Base-by-base conservation (phyloP, 306 rosid genomes). In the Luffa aegyptiaca region DNA sequence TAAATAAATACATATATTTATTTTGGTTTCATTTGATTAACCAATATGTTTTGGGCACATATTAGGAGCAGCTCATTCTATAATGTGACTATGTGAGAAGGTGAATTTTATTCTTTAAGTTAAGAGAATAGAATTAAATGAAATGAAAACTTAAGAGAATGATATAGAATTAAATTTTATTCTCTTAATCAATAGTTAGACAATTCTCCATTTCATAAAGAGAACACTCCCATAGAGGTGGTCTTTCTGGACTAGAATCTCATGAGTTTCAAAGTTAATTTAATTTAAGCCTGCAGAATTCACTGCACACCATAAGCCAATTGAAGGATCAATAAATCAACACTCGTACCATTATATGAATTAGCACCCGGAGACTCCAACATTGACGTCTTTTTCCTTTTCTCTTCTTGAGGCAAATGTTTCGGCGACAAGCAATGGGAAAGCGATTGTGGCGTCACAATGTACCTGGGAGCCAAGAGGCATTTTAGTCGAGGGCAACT, bases 371-470 rank as follows among this genome's bases (percentile, higher is more conserved):
- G 57, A 21, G 20, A 10, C 20, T 21, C 36, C 20, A 13, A 21
- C 41, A 45, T 5, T 45, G 39, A 5, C 39, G 2, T 10, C 31
- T 53, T 11, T 69, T 2, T 69, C 75, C 61, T 79, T 69, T 3
- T 68, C 77, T 80, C 77, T 80, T 42, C 77, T 69, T 42, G 66
- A 51, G 53, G 82, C 82, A 80, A 80, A 80, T 66, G 82, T 80
- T 80, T 80, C 82, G 18, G 82, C 82, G 1, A 80, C 82, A 8
- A 80, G 82, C n/a, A 80, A 72, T 1, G 82, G 82, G 77, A 80
- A 80, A 13, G 82, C 82, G 1, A 80, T 80, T 4, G 82, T 80
- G 17, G 82, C 82, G 3, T 80, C 82, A 55, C 82, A 80, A n/a
- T 80, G 82, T 16, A 80, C 82, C 82, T 80, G 82, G 20, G 1